phyloP scores from a whole-genome alignment of 305 asterid genomes.

The Petunia hybrid region DNA sequence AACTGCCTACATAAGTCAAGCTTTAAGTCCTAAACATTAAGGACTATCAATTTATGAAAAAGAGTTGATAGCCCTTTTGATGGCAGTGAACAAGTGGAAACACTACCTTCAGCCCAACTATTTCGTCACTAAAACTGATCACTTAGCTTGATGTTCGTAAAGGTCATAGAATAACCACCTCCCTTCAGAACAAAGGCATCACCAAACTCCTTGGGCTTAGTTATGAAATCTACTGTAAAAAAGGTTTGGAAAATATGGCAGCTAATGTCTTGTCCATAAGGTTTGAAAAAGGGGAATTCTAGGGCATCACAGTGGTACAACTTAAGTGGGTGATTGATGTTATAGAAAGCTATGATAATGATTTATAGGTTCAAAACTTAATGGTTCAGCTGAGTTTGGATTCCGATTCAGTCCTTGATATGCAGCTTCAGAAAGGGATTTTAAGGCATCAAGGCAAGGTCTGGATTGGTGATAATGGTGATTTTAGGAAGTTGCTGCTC shows the following conservation, averaged over 20 bases:
- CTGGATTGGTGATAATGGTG: not conserved
- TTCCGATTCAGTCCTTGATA: not conserved
- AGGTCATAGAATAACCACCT: not conserved
- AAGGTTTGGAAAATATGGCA: not conserved
- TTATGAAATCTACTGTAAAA: not conserved
- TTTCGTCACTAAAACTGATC: not conserved
- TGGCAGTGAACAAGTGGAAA: not conserved
- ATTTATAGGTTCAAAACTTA: not conserved
- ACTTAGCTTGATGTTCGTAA: not conserved
- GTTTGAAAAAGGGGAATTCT: not conserved
- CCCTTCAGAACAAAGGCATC: too few species aligned
- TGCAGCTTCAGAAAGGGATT: not conserved
- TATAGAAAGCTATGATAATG: not conserved
- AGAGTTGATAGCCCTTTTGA: not conserved
- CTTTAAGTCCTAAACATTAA: not conserved
- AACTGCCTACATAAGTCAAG: not conserved
- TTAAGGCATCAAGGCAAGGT: not conserved
- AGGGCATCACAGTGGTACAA: too few species aligned
- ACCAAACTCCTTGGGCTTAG: not conserved
- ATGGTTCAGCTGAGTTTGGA: not conserved
- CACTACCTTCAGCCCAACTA: not conserved
- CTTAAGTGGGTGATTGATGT: not conserved
- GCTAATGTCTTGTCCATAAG: constrained; percentile 15
- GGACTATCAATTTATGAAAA: not conserved
- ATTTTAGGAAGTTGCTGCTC: not conserved